These are phyloP conservation scores for Graphilbum ipis-grandicollis DNA, from an alignment of 2,329 filamentous ascomycete species.

Conservation along the genomic window DNA sequence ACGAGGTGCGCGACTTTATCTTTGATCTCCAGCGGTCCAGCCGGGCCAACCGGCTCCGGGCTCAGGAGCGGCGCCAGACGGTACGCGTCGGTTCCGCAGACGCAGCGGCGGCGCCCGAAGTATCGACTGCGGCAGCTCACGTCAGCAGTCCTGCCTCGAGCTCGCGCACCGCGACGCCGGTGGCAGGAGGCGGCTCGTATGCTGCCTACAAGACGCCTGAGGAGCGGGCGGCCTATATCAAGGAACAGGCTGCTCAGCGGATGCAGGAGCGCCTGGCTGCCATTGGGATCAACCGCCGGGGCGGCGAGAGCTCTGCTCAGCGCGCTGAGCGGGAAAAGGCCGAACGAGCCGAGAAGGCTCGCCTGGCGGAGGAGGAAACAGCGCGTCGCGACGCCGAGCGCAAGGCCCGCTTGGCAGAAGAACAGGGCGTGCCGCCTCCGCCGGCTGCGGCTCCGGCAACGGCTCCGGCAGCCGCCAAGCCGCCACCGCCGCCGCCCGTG, in stretches of 20 bases:
- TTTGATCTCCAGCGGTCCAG: conserved; percentile 85
- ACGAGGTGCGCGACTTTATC: conserved; percentile 94
- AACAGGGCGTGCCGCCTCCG: conserved; percentile 48
- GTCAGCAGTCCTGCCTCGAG: conserved; percentile 4
- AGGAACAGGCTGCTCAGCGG: conserved; percentile 88
- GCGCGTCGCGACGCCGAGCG: conserved; percentile 73
- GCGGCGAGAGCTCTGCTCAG: conserved; percentile 67
- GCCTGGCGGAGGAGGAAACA: conserved; percentile 88
- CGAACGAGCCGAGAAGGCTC: conserved; percentile 74
- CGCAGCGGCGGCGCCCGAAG: conserved; percentile 10
- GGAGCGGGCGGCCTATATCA: conserved; percentile 88
- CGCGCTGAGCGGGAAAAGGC: conserved; percentile 73
- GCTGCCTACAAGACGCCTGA: conserved; percentile 78
- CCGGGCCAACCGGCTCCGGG: conserved; percentile 51
- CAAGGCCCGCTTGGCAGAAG: conserved; percentile 65
- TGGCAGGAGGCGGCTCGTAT: conserved; percentile 45
- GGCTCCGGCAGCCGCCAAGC: conserved; percentile 30
- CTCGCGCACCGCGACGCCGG: conserved; percentile 31
- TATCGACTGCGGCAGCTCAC: conserved; percentile 12
- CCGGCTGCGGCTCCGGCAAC: conserved; percentile 28
- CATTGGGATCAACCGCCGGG: conserved; percentile 81
- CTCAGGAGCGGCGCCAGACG: conserved; percentile 35
- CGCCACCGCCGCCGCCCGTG: not conserved
- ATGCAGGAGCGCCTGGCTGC: conserved; percentile 94
- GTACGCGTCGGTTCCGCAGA: conserved; percentile 14